A percentile compares a stretch with the other conserved stretches of the same genome.
phyloP scores from a whole-genome alignment of 805 yeast genomes.

The Grigorovia humatica region DNA sequence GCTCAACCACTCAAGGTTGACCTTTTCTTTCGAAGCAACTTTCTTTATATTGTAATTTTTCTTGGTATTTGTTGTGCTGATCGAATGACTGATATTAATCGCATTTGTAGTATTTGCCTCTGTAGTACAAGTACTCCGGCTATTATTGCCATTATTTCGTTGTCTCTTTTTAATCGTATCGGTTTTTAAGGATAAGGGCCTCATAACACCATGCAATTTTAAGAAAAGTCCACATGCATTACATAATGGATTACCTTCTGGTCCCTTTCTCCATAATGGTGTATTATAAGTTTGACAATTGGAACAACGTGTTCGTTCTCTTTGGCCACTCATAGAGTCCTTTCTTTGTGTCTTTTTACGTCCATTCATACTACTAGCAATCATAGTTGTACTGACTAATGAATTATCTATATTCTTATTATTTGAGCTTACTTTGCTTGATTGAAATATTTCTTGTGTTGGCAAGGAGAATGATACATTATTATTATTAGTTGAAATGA shows the following conservation, averaged over 20 bases:
- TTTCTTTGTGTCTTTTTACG: not conserved
- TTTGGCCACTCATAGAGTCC: not conserved
- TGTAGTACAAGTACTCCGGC: too few species aligned
- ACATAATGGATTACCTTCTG: constrained; percentile 83
- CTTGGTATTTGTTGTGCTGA: not conserved
- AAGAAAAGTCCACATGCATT: constrained; percentile 91
- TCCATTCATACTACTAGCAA: not conserved
- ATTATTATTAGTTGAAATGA: not conserved
- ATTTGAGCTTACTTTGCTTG: not conserved
- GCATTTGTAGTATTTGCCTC: constrained; percentile 2
- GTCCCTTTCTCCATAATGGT: constrained; percentile 88
- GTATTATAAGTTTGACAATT: constrained; percentile 87
- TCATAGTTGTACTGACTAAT: not conserved
- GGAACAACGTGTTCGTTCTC: constrained; percentile 42
- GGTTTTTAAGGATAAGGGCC: constrained; percentile 82
- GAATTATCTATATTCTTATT: not conserved
- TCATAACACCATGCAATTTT: constrained; percentile 83
- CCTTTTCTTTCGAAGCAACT: constrained; percentile 3
- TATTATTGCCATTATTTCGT: constrained; percentile 33
- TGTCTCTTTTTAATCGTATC: constrained; percentile 88
- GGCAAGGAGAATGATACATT: constrained; percentile 1
- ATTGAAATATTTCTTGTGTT: not conserved
- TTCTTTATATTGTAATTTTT: constrained; percentile 2
- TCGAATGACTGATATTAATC: not conserved
- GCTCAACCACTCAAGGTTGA: constrained; percentile 6